Conservation (phyloP, 257 asterid species). For the Nemophila menziesii region DNA sequence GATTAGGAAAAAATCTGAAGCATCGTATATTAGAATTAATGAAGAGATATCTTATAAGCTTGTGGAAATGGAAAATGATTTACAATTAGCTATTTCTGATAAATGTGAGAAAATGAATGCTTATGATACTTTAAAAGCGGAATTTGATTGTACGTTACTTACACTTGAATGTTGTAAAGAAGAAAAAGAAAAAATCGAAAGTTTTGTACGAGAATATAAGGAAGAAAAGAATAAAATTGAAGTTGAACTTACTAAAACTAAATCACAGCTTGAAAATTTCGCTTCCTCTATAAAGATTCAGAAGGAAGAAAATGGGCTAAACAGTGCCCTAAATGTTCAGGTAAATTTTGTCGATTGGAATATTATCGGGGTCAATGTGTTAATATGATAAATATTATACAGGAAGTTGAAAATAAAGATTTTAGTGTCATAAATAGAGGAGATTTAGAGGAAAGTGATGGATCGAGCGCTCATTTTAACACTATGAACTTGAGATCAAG, state of each 20-base stretch:
- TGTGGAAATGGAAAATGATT: conserved; percentile 51
- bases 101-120: conserved; percentile 61
- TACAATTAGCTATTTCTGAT: conserved; percentile 47
- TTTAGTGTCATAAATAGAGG: conserved; percentile 15
- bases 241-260: conserved; percentile 40
- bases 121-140: conserved; percentile 63
- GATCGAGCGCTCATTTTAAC: conserved; percentile 21
- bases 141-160: conserved; percentile 76
- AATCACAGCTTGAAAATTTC: conserved; percentile 36
- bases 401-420: conserved; percentile 25
- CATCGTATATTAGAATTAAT: conserved; percentile 54
- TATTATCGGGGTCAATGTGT: neutral
- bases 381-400: neutral
- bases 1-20: conserved; percentile 74
- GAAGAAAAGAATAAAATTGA: conserved; percentile 38
- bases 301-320: conserved; percentile 24
- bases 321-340: no score
- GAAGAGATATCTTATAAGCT: conserved; percentile 64
- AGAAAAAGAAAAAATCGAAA: conserved; percentile 68
- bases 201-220: conserved; percentile 41
- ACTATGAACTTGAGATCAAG: conserved; percentile 59
- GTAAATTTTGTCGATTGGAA: no score
- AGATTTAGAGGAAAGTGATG: conserved; percentile 23
- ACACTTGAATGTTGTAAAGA: conserved; percentile 98
- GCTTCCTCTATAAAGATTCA: conserved; percentile 19